Evolutionary conservation across 306 rosid species (phyloP), one percentile per base, ranked within the genome.

Genomic region (Gastrolobium bilobum): DNA sequence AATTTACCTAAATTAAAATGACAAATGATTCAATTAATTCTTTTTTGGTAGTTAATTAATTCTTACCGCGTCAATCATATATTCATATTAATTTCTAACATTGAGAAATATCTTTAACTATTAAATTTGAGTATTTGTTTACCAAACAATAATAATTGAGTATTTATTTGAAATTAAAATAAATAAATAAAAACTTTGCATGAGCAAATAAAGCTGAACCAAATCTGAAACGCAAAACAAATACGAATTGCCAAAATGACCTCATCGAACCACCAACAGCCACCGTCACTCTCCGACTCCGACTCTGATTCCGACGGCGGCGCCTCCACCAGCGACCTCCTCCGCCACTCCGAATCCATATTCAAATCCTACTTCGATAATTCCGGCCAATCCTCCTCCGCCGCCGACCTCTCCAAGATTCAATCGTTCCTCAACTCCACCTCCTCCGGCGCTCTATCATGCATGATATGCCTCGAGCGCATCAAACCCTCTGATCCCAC

Each of bases 401-500:
- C 84, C 8, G 76, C 93, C 5, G 99, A 95, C 75, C 90, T 95
- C 63, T 84, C 95, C 13, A 95, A 92, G 88, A 95, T 95, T 90
- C 97, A 90, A 56, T 87, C 98, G 3, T 95, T 95, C 87, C 97
- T 95, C 42, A 87, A 90, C 0, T 86, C 98, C 46, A 92, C 99
- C 50, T 92, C 99, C 81, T 87, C 98, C 84, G 99, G 99, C 68
- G 99, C 99, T 0, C 88, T 92, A 1, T 92, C 98, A 0, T 95
- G 99, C 81, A 70, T 95, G 75, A 95, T 95, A 10, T 95, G 99
- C 85, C 97, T 95, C 48, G 99, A 95, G 42, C 97, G 98, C 48
- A 92, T 95, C 89, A 84, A 87, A 40, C 92, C 76, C 68, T 70
- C 89, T 48, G 94, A 95, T 8, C 98, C 96, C 34, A 91, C 98